phyloP scores from a whole-genome alignment of 179 eudicot species.

The Gypsophila paniculata region DNA sequence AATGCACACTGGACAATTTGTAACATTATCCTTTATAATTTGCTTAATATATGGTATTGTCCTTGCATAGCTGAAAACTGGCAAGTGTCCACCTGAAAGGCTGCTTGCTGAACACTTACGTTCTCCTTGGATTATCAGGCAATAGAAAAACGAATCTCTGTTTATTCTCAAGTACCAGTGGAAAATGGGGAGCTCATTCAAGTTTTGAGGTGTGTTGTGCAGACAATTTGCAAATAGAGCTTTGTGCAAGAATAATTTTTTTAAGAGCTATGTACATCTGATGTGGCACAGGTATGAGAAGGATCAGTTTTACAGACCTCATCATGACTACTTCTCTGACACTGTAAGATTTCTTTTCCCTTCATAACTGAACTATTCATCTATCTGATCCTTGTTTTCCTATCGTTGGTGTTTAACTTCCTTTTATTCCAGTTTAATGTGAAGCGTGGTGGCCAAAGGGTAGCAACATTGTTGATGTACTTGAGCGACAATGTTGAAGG shows the following conservation, averaged over 20 bases:
- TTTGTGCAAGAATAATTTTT: slow-evolving; percentile 16
- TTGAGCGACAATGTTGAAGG: slow-evolving; percentile 88
- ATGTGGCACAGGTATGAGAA: slow-evolving; percentile 82
- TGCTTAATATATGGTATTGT: neutral
- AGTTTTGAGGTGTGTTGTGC: slow-evolving; percentile 59
- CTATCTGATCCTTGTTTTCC: neutral
- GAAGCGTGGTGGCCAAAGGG: slow-evolving; percentile 94
- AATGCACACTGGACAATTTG: neutral
- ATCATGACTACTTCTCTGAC: slow-evolving; percentile 91
- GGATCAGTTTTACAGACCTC: slow-evolving; percentile 78
- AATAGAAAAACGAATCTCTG: slow-evolving; percentile 90
- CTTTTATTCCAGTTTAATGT: slow-evolving; percentile 67
- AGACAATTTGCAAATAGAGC: neutral
- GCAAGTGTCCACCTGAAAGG: neutral
- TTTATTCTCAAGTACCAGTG: slow-evolving; percentile 80
- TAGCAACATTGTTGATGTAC: slow-evolving; percentile 95
- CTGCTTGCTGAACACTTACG: slow-evolving; percentile 8
- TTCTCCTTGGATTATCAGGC: slow-evolving; percentile 41
- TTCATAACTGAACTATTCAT: neutral
- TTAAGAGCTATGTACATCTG: slow-evolving; percentile 42
- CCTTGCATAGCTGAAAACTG: neutral
- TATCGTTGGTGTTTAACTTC: slow-evolving; percentile 3
- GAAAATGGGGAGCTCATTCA: slow-evolving; percentile 97
- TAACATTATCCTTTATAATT: neutral
- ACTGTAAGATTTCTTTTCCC: slow-evolving; percentile 41